Percentiles rank a stretch among this genome's conserved stretches.
These are phyloP conservation scores for Xylariaceae sp. DNA, from an alignment of 2,329 filamentous ascomycete genomes.

Conservation along the genomic window DNA sequence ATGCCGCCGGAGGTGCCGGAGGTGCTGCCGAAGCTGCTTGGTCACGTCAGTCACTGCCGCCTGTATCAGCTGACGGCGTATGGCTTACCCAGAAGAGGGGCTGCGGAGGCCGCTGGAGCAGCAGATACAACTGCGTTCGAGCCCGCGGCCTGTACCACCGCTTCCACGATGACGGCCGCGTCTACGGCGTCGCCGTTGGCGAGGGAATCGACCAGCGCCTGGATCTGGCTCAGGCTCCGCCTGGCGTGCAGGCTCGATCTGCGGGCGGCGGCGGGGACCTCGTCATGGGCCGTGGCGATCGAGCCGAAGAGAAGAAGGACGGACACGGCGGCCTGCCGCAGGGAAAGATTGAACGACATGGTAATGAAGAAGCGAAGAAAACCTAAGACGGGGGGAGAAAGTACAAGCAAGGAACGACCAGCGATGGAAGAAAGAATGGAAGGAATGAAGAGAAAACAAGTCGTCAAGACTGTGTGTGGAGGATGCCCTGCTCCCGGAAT, in stretches of 20 bases:
- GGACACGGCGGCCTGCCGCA: slow-evolving; percentile 2
- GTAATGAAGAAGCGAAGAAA: neutral
- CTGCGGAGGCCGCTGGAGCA: too few species aligned
- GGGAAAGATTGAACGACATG: slow-evolving; percentile 1
- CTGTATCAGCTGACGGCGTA: too few species aligned
- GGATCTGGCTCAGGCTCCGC: neutral
- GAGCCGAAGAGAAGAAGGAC: slow-evolving; percentile 2
- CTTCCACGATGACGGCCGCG: too few species aligned
- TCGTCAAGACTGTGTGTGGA: slow-evolving; percentile 1
- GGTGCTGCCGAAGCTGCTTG: too few species aligned
- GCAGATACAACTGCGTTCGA: too few species aligned
- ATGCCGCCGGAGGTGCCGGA: neutral
- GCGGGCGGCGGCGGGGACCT: neutral
- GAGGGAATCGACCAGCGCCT: neutral
- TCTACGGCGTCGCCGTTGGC: neutral
- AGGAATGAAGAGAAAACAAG: neutral
- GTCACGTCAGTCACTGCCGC: too few species aligned
- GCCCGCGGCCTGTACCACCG: too few species aligned
- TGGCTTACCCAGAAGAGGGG: too few species aligned
- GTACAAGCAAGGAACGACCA: neutral
- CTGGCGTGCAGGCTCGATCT: slow-evolving; percentile 1
- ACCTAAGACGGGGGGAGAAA: neutral
- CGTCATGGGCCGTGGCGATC: neutral
- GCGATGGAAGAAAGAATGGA: neutral
- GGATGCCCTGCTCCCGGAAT: slow-evolving; percentile 1